Conservation (phyloP, 2,329 filamentous ascomycete species). For the Eutypa lata region DNA sequence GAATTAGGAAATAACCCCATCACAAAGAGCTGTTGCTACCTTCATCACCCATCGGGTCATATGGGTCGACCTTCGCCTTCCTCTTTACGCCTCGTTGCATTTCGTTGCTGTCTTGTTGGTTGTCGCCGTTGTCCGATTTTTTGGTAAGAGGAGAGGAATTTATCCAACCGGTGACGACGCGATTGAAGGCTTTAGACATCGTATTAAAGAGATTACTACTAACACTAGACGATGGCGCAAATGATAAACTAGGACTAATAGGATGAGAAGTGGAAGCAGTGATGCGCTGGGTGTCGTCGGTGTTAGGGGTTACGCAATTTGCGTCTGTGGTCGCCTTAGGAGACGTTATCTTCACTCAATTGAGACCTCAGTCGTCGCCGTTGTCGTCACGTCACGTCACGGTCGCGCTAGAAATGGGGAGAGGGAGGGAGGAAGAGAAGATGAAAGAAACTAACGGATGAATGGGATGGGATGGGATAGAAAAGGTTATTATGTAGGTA, state of each 20-base stretch:
- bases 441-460: too few species aligned
- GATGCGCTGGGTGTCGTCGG: too few species aligned
- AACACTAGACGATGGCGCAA: background rate
- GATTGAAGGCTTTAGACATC: background rate
- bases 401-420: background rate
- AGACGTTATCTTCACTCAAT: background rate
- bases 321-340: background rate
- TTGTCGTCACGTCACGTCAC: too few species aligned
- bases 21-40: slow-evolving; percentile 10
- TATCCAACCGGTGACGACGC: background rate
- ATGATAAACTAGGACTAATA: background rate
- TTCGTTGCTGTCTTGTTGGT: background rate
- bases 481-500: too few species aligned
- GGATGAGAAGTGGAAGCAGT: background rate
- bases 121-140: background rate
- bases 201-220: background rate
- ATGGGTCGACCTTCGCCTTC: slow-evolving; percentile 24
- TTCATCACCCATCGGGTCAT: slow-evolving; percentile 21
- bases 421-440: background rate
- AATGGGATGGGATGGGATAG: too few species aligned
- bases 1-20: background rate
- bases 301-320: background rate
- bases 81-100: slow-evolving; percentile 20
- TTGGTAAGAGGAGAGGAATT: background rate
- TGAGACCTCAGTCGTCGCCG: background rate